Evolutionary conservation across 306 rosid genomes (phyloP).

Genomic region (Sechiopsis laciniata): DNA sequence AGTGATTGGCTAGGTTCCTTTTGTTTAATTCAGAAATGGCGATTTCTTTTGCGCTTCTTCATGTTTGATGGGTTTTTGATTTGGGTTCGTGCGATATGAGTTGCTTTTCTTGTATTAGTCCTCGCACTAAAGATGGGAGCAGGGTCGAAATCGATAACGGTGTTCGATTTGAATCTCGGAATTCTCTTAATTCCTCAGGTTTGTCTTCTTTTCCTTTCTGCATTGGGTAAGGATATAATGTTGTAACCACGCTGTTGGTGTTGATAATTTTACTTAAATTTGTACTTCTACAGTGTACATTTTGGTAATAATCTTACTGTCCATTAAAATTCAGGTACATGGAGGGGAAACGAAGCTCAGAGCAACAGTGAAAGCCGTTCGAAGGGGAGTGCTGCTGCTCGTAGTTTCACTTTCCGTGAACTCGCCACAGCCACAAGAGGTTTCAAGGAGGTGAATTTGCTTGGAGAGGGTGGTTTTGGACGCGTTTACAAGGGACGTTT

Average conservation of each 20-base stretch:
- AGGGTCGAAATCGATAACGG: constrained; percentile 40
- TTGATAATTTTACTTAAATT: not conserved
- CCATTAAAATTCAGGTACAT: constrained; percentile 30
- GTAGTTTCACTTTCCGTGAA: constrained; percentile 66
- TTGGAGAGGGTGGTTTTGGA: constrained; percentile 99
- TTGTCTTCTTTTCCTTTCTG: not conserved
- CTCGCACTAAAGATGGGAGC: constrained; percentile 39
- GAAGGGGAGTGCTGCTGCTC: constrained; percentile 31
- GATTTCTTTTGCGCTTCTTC: constrained; percentile 12
- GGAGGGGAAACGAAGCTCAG: constrained; percentile 31
- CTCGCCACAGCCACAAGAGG: constrained; percentile 73
- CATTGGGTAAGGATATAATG: not conserved
- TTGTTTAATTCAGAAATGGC: not conserved
- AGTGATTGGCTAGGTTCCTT: not conserved
- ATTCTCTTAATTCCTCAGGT: too few species aligned
- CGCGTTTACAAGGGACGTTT: constrained; percentile 87
- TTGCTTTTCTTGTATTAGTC: constrained; percentile 45
- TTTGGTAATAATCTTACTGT: not conserved
- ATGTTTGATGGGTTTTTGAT: not conserved
- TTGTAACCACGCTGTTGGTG: not conserved
- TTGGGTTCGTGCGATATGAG: constrained; percentile 31
- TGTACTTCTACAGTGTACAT: not conserved
- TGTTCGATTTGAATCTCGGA: constrained; percentile 29
- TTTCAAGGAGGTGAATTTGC: constrained; percentile 60
- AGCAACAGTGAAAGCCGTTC: constrained; percentile 22